phyloP scores from a whole-genome alignment of 345 rosid species.

The Brassica nigra region DNA sequence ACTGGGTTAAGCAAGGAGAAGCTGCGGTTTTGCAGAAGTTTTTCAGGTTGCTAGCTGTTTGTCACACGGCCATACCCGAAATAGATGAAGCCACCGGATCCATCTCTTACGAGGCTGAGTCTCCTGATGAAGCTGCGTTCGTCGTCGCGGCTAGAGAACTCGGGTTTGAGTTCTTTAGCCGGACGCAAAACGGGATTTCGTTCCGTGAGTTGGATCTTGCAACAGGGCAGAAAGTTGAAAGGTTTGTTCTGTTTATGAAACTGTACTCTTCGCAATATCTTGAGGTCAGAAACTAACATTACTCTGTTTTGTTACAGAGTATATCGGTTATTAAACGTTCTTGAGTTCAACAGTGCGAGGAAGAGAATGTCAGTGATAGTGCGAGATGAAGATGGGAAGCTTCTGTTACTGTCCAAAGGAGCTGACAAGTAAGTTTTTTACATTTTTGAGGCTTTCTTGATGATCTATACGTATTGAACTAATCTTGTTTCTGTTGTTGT shows the following conservation, averaged over 20 bases:
- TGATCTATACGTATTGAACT: neutral
- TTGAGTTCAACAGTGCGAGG: slow-evolving; percentile 68
- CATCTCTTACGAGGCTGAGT: slow-evolving; percentile 86
- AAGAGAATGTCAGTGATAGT: slow-evolving; percentile 92
- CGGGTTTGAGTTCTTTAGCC: slow-evolving; percentile 83
- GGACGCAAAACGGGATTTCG: slow-evolving; percentile 73
- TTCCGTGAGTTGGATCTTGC: slow-evolving; percentile 66
- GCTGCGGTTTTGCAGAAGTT: slow-evolving; percentile 67
- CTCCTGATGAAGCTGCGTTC: slow-evolving; percentile 98
- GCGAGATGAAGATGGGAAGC: slow-evolving; percentile 66
- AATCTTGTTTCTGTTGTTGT: slow-evolving; percentile 1
- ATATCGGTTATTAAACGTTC: slow-evolving; percentile 62
- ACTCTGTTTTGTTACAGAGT: slow-evolving; percentile 50
- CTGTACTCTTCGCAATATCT: neutral
- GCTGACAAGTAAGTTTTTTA: slow-evolving; percentile 80
- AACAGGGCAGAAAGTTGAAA: slow-evolving; percentile 53
- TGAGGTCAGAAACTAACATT: neutral
- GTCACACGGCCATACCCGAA: slow-evolving; percentile 96
- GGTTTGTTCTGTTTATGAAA: slow-evolving; percentile 42
- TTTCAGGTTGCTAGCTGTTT: slow-evolving; percentile 68
- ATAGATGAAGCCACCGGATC: slow-evolving; percentile 71
- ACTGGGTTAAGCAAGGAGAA: slow-evolving; percentile 63
- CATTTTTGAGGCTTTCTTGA: slow-evolving; percentile 24
- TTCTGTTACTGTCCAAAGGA: slow-evolving; percentile 83
- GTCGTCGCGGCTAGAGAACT: slow-evolving; percentile 91